Percentiles rank a stretch among this genome's conserved stretches.
These are phyloP conservation scores for Chaetothyriales sp. DNA, from an alignment of 2,329 filamentous ascomycete genomes.

Conservation along the genomic window DNA sequence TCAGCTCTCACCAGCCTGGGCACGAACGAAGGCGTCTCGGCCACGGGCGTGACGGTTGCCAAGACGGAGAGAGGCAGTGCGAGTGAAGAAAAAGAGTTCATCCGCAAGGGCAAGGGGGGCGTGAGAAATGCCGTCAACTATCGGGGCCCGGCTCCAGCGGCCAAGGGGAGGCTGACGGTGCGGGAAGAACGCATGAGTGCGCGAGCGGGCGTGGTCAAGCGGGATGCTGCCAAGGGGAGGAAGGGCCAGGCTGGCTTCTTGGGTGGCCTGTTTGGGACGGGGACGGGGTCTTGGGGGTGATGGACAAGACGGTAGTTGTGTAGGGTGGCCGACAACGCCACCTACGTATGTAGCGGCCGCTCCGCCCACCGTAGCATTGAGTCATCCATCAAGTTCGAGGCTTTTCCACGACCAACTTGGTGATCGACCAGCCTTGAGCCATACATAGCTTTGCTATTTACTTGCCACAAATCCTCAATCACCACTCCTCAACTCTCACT, in stretches of 20 bases:
- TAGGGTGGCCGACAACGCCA: background rate
- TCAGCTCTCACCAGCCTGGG: slow-evolving; percentile 12
- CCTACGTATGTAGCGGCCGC: background rate
- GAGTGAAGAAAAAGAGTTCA: slow-evolving; percentile 15
- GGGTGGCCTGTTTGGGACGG: slow-evolving; percentile 12
- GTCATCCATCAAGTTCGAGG: background rate
- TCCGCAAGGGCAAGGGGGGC: slow-evolving; percentile 15
- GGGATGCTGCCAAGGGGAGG: slow-evolving; percentile 6
- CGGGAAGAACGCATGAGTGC: slow-evolving; percentile 18
- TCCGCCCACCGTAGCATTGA: background rate
- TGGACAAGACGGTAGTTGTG: too few species aligned
- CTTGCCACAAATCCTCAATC: too few species aligned
- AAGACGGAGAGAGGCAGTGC: slow-evolving; percentile 16
- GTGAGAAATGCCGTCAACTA: slow-evolving; percentile 18
- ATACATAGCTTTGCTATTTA: background rate
- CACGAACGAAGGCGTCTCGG: slow-evolving; percentile 13
- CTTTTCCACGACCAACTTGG: too few species aligned
- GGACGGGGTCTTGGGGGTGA: slow-evolving; percentile 14
- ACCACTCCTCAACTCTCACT: too few species aligned
- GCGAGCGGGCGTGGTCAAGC: slow-evolving; percentile 13
- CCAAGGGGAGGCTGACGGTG: slow-evolving; percentile 7
- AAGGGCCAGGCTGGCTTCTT: slow-evolving; percentile 13
- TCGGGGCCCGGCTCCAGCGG: background rate
- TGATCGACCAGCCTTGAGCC: too few species aligned
- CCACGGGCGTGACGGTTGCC: slow-evolving; percentile 16